Evolutionary conservation across 257 asterid genomes (phyloP).

Genomic region (Prunella vulgaris): DNA sequence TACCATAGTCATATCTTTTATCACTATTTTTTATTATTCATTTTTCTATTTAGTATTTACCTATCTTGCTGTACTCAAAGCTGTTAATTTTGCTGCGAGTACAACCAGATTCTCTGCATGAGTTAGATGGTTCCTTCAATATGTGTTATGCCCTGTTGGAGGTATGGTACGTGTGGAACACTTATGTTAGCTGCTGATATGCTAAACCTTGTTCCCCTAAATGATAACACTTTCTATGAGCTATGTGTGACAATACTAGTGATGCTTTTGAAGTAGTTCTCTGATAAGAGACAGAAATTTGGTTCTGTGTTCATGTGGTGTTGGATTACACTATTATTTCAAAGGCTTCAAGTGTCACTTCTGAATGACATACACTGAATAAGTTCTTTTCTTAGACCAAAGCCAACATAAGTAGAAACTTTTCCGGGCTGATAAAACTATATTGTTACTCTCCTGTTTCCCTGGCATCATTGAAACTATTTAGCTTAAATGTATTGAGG

Average conservation of each 20-base stretch:
- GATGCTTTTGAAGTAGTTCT: constrained; percentile 45
- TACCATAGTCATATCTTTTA: not conserved
- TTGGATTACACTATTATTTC: not conserved
- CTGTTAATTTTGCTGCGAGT: not conserved
- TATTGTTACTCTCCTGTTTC: constrained; percentile 36
- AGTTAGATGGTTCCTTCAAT: not conserved
- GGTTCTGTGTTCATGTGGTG: not conserved
- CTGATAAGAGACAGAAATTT: constrained; percentile 28
- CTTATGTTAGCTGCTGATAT: not conserved
- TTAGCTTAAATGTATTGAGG: not conserved
- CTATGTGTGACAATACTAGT: constrained; percentile 32
- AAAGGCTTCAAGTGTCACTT: not conserved
- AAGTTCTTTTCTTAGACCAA: not conserved
- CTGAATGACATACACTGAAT: not conserved
- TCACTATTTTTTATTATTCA: not conserved
- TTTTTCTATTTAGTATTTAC: not conserved
- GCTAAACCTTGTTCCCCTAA: constrained; percentile 17
- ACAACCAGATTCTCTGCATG: not conserved
- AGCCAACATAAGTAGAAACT: constrained; percentile 20
- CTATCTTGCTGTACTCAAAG: not conserved
- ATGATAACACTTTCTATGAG: constrained; percentile 25
- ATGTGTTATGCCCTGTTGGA: not conserved
- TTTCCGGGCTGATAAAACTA: constrained; percentile 39
- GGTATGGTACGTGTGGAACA: not conserved
- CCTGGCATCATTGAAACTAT: constrained; percentile 34